These are phyloP conservation scores for Penicillium occitanis DNA, from an alignment of 2,329 filamentous ascomycete species.

Conservation along the genomic window DNA sequence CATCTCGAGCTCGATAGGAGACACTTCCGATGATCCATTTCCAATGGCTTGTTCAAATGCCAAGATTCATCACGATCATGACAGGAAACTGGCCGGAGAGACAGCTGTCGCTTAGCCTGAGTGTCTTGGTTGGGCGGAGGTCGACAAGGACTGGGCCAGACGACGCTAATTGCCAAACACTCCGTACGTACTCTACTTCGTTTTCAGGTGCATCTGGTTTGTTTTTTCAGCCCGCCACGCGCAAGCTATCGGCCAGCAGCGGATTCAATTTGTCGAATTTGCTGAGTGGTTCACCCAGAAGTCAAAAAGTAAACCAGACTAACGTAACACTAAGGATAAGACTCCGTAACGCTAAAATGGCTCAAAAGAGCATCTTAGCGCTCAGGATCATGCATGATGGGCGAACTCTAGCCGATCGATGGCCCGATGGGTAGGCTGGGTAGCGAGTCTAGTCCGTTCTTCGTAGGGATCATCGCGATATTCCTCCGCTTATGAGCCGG, in stretches of 20 bases:
- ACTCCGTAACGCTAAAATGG: background rate
- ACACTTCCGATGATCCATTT: background rate
- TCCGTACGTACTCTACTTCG: background rate
- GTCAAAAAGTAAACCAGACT: background rate
- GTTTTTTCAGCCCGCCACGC: constrained; percentile 17
- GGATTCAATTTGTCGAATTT: background rate
- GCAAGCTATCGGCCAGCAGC: background rate
- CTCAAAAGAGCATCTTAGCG: background rate
- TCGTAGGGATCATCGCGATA: background rate
- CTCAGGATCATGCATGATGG: background rate
- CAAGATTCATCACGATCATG: background rate
- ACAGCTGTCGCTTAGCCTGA: background rate
- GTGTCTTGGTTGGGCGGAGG: constrained; percentile 1
- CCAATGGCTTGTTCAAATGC: background rate
- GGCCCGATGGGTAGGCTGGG: background rate
- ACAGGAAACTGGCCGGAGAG: background rate
- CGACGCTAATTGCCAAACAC: background rate
- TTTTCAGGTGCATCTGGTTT: constrained; percentile 1
- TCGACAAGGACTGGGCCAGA: background rate
- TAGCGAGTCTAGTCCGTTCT: background rate
- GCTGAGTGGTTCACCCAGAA: background rate
- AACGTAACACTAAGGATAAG: background rate
- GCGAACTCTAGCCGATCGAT: constrained; percentile 1
- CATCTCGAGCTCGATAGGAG: constrained; percentile 1
- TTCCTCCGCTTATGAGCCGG: background rate